phyloP scores from a whole-genome alignment of 2,329 filamentous ascomycete species.

The Arthrinium puccinioides region DNA sequence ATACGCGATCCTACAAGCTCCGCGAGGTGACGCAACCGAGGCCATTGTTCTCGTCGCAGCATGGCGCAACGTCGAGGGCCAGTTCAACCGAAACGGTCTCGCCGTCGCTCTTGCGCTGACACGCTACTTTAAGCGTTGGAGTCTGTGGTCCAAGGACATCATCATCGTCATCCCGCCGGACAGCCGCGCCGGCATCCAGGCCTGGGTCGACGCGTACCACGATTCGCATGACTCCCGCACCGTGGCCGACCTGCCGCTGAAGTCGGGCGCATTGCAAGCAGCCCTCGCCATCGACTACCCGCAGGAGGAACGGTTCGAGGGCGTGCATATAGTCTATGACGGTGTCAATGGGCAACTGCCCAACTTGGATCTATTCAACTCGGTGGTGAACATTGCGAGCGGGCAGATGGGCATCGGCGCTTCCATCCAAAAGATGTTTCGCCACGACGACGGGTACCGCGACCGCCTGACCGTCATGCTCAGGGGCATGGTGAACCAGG shows the following conservation, averaged over 20 bases:
- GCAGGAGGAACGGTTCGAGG: constrained; percentile 75
- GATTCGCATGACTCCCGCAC: constrained; percentile 68
- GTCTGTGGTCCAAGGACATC: constrained; percentile 97
- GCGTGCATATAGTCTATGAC: constrained; percentile 87
- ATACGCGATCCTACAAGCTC: constrained; percentile 89
- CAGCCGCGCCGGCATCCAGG: constrained; percentile 82
- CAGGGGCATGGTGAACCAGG: constrained; percentile 87
- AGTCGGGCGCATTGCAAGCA: constrained; percentile 88
- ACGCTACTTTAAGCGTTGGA: constrained; percentile 96
- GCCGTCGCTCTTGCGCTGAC: constrained; percentile 79
- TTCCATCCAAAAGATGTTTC: constrained; percentile 78
- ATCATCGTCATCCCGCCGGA: constrained; percentile 86
- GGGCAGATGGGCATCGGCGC: constrained; percentile 88
- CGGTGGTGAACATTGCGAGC: constrained; percentile 76
- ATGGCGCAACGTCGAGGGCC: constrained; percentile 74
- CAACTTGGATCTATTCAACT: constrained; percentile 94
- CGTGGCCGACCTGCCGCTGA: constrained; percentile 74
- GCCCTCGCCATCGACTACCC: constrained; percentile 92
- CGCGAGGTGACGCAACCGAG: constrained; percentile 91
- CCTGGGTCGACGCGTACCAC: constrained; percentile 97
- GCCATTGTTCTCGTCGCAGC: constrained; percentile 88
- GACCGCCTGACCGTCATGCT: constrained; percentile 84
- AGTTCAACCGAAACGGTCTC: constrained; percentile 80
- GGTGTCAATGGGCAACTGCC: constrained; percentile 92
- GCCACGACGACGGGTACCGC: constrained; percentile 67